These are phyloP conservation scores for Teratosphaeria zuluensis DNA, from an alignment of 2,329 filamentous ascomycete genomes.

Conservation along the genomic window DNA sequence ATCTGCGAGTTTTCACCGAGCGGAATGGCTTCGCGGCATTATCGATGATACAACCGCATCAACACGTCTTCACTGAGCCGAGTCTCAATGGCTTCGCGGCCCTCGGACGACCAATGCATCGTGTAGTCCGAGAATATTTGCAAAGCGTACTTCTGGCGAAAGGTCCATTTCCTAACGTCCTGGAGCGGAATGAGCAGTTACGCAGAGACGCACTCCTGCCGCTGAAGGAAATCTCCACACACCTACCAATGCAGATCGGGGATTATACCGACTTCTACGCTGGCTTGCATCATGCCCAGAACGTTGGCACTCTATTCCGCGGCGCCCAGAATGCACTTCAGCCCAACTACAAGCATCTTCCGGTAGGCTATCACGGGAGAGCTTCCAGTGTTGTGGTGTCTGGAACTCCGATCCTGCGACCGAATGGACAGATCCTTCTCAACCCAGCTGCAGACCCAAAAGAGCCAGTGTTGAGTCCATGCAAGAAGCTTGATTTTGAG, in stretches of 20 bases:
- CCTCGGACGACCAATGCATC: conserved; percentile 58
- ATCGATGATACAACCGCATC: conserved; percentile 47
- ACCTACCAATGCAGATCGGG: conserved; percentile 67
- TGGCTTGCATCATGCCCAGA: conserved; percentile 68
- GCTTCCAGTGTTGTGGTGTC: conserved; percentile 67
- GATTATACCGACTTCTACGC: conserved; percentile 78
- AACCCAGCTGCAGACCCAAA: conserved; percentile 54
- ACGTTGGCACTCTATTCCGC: conserved; percentile 59
- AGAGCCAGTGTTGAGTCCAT: conserved; percentile 53
- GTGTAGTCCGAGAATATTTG: conserved; percentile 58
- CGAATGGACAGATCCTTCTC: conserved; percentile 62
- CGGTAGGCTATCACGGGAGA: conserved; percentile 73
- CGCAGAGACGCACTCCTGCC: conserved; percentile 51
- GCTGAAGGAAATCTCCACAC: conserved; percentile 50
- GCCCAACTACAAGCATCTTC: conserved; percentile 72
- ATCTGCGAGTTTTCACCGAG: conserved; percentile 54
- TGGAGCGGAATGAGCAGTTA: conserved; percentile 52
- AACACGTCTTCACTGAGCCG: conserved; percentile 52
- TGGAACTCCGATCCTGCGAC: conserved; percentile 62
- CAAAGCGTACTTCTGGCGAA: conserved; percentile 55
- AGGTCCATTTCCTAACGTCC: conserved; percentile 50
- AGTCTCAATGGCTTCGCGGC: conserved; percentile 66
- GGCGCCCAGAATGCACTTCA: conserved; percentile 64
- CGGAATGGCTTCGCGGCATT: conserved; percentile 51
- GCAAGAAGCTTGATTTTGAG: conserved; percentile 65